Percentiles rank a stretch among this genome's conserved stretches.
Evolutionary conservation across 2,329 filamentous ascomycete genomes (phyloP).

Genomic region (Fusarium devonianum): DNA sequence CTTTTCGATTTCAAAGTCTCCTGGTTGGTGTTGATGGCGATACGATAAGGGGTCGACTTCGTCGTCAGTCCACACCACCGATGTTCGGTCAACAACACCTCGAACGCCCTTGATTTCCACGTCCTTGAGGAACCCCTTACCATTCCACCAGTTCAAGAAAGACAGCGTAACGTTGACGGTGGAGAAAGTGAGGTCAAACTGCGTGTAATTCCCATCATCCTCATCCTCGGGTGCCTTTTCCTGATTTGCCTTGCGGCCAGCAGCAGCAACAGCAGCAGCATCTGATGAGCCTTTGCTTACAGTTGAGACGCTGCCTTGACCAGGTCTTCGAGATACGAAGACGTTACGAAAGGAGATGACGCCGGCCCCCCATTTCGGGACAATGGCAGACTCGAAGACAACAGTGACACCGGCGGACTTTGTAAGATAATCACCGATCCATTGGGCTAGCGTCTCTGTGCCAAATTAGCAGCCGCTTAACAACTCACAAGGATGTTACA

Average conservation of each 20-base stretch:
- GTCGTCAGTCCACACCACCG: conserved; percentile 71
- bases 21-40: conserved; percentile 84
- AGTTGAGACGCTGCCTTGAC: conserved; percentile 74
- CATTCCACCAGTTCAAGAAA: conserved; percentile 99
- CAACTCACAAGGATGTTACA: conserved; percentile 29
- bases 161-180: conserved; percentile 96
- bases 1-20: conserved; percentile 95
- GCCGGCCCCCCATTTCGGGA: conserved; percentile 92
- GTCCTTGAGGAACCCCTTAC: conserved; percentile 87
- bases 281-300: conserved; percentile 93
- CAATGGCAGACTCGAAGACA: conserved; percentile 96
- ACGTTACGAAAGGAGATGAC: conserved; percentile 98
- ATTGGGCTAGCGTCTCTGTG: conserved; percentile 86
- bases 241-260: conserved; percentile 62
- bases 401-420: conserved; percentile 92
- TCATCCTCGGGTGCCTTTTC: conserved; percentile 47
- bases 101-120: conserved; percentile 94
- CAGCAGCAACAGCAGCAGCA: conserved; percentile 85
- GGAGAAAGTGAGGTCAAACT: conserved; percentile 94
- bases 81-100: conserved; percentile 89
- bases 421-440: conserved; percentile 95
- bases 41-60: conserved; percentile 84
- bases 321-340: conserved; percentile 90
- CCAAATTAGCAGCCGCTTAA: neutral
- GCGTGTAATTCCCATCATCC: conserved; percentile 96